phyloP scores from a whole-genome alignment of 768 basidiomycete genomes.

The Tricholoma terreum region DNA sequence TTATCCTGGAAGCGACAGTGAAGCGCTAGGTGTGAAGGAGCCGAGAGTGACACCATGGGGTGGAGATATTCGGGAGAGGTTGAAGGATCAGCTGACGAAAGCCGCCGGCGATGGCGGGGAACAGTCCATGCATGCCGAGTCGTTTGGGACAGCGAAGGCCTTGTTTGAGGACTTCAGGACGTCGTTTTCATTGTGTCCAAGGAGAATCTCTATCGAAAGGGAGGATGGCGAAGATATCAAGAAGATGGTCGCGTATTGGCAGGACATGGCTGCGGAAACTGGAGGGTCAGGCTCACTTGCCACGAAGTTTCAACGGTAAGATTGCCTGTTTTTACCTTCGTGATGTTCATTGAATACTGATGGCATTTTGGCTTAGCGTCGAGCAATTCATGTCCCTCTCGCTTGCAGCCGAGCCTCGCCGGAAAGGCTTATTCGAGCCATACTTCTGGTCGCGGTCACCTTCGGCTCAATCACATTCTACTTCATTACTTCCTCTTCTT shows the following conservation, averaged over 20 bases:
- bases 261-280: conserved; percentile 39
- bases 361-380: conserved; percentile 37
- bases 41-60: conserved; percentile 68
- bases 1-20: conserved; percentile 36
- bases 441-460: conserved; percentile 62
- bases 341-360: not conserved
- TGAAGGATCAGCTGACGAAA: conserved; percentile 45
- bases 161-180: conserved; percentile 54
- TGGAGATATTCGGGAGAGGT: conserved; percentile 48
- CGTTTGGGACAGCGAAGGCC: conserved; percentile 38
- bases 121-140: conserved; percentile 39
- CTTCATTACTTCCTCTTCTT: conserved; percentile 60
- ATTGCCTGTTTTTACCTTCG: conserved; percentile 10
- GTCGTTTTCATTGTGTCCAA: conserved; percentile 50
- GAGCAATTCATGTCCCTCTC: conserved; percentile 81
- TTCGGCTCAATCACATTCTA: conserved; percentile 34
- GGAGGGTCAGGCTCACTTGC: conserved; percentile 41
- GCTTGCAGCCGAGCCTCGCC: conserved; percentile 67
- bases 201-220: conserved; percentile 32
- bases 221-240: conserved; percentile 45
- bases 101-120: conserved; percentile 44
- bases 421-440: conserved; percentile 74
- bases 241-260: conserved; percentile 58
- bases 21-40: conserved; percentile 32
- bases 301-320: conserved; percentile 63